Conservation (phyloP, 108 stramenopile genomes). For the Pinguiococcus pyrenoidosus region DNA sequence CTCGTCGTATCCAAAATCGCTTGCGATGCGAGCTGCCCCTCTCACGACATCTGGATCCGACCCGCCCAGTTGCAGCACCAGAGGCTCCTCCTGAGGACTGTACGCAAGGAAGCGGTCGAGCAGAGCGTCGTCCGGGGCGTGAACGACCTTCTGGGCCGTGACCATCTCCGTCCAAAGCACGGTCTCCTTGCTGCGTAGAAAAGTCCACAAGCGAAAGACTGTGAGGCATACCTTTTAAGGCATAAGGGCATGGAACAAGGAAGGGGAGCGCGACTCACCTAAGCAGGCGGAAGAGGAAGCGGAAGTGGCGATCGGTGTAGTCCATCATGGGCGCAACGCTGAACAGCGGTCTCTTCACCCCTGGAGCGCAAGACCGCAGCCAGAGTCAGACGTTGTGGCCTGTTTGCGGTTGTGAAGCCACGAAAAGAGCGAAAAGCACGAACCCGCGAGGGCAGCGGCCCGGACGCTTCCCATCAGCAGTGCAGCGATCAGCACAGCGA, state of each 20-base stretch:
- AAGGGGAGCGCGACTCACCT: neutral
- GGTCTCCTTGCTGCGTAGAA: slow-evolving; percentile 61
- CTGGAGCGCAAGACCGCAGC: too few species aligned
- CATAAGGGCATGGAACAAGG: neutral
- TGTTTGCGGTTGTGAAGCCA: too few species aligned
- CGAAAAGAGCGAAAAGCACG: too few species aligned
- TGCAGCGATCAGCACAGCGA: too few species aligned
- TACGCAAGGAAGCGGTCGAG: slow-evolving; percentile 2
- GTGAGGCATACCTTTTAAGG: neutral
- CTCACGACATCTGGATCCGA: slow-evolving; percentile 62
- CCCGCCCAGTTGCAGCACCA: slow-evolving; percentile 90
- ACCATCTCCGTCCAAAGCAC: slow-evolving; percentile 97
- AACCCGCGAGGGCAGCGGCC: too few species aligned
- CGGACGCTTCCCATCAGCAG: too few species aligned
- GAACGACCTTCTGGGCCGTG: slow-evolving; percentile 65
- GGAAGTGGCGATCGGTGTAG: slow-evolving; percentile 92
- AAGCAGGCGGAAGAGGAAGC: slow-evolving; percentile 16
- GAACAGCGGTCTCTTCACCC: too few species aligned
- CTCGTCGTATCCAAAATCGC: slow-evolving; percentile 57
- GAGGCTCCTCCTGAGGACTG: slow-evolving; percentile 15
- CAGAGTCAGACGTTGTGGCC: too few species aligned
- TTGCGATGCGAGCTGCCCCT: slow-evolving; percentile 42
- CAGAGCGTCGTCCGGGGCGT: slow-evolving; percentile 15
- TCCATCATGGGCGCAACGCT: slow-evolving; percentile 98
- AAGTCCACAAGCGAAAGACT: neutral